Base-by-base conservation (phyloP, 768 basidiomycete genomes). In the Boletus reticulatus region DNA sequence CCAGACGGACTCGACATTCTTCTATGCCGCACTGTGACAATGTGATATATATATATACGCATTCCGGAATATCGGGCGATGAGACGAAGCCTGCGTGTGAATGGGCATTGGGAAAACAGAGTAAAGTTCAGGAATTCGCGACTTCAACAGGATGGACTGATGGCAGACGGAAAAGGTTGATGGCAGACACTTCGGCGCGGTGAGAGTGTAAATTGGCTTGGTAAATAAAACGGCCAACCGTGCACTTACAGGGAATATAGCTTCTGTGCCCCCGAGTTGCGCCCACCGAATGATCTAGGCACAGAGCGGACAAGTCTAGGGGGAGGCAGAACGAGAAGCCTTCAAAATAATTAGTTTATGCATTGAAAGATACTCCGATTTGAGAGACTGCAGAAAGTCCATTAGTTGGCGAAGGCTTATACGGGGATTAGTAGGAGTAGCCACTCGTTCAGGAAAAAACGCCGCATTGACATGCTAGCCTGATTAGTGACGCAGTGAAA, bases 361-460 rank as follows among this genome's bases (percentile, higher is more conserved):
- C 37, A 44, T 46, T 19, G 50, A 61, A 52, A 53, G 37, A 37
- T 50, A 48, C 55, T 44, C 36, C 13, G 11, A 48, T 56, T 50
- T 3, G 41, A 51, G 43, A 48, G 36, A 19, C 48, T 46, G 38
- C 46, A 55, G 44, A 56, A 53, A 57, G 48, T 42, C 48, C 45
- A 50, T 53, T 37, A 58, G 52, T 29, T 41, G 10, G 44, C 24
- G 24, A 44, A 56, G 38, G 34, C 31, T 41, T 43, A 36, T 43
- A 38, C 67, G 59, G 66, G 67, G 56, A 67, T 57, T 67, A 67
- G 56, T 14, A 36, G 34, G 24, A 53, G 49, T 53, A 24, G 48
- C 43, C 56, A 39, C 49, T 46, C 17, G 29, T 42, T 34, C 38
- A 31, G 48, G 24, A 46, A 58, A 53, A 53, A 50, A 54, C 37